Conservation (phyloP, 2,329 filamentous ascomycete species). For the Fusarium sarcochroum region DNA sequence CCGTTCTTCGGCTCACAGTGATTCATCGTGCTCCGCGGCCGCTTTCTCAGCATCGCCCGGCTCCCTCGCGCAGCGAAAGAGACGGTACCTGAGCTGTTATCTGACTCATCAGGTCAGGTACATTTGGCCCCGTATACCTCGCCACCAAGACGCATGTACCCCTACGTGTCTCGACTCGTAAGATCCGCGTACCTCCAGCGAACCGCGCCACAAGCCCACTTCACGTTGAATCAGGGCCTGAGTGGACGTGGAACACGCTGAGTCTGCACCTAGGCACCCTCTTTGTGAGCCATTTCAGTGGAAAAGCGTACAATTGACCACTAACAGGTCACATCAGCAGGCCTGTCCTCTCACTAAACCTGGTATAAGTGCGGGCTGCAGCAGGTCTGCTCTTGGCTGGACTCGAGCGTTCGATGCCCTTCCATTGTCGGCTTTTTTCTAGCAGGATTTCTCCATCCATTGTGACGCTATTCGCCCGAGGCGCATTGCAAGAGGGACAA, state of each 20-base stretch:
- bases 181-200: slow-evolving; percentile 38
- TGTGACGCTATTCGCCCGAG: slow-evolving; percentile 37
- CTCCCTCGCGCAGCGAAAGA: slow-evolving; percentile 25
- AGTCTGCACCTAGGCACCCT: slow-evolving; percentile 20
- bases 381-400: slow-evolving; percentile 26
- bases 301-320: slow-evolving; percentile 35
- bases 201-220: slow-evolving; percentile 43
- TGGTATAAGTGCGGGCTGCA: slow-evolving; percentile 39
- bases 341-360: slow-evolving; percentile 32
- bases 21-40: slow-evolving; percentile 26
- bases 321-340: slow-evolving; percentile 31
- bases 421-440: slow-evolving; percentile 42
- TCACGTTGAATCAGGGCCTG: slow-evolving; percentile 27
- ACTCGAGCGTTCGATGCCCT: slow-evolving; percentile 45
- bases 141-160: slow-evolving; percentile 37
- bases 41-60: slow-evolving; percentile 26
- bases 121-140: slow-evolving; percentile 10
- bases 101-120: slow-evolving; percentile 40
- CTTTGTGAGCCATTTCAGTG: slow-evolving; percentile 37
- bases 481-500: slow-evolving; percentile 10
- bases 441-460: slow-evolving; percentile 32
- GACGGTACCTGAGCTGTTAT: slow-evolving; percentile 36
- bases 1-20: slow-evolving; percentile 32
- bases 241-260: slow-evolving; percentile 15
- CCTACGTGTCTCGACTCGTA: slow-evolving; percentile 36